phyloP scores from a whole-genome alignment of 495 filamentous ascomycete genomes.

The Thermothielavioides terrestris region DNA sequence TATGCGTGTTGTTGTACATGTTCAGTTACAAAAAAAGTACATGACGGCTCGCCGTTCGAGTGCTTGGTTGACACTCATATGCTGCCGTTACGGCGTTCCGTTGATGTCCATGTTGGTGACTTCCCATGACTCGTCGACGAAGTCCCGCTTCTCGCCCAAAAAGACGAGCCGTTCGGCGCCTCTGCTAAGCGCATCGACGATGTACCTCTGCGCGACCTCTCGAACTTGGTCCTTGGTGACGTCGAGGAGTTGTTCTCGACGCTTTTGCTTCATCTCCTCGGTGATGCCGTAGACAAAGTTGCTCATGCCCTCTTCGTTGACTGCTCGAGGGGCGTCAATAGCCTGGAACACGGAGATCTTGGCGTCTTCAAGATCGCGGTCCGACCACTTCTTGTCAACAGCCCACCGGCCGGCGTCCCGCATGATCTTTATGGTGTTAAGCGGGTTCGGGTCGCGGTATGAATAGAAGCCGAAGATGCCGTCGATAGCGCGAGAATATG shows the following conservation, averaged over 20 bases:
- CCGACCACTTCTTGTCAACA: slow-evolving; percentile 72
- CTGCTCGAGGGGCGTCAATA: slow-evolving; percentile 85
- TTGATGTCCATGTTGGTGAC: slow-evolving; percentile 45
- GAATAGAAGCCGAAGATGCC: slow-evolving; percentile 91
- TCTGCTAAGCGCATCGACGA: slow-evolving; percentile 58
- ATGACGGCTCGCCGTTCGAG: not conserved
- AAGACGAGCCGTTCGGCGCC: slow-evolving; percentile 53
- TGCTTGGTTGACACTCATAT: not conserved
- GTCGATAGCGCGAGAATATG: slow-evolving; percentile 67
- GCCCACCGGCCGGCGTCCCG: slow-evolving; percentile 75
- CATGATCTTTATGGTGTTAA: slow-evolving; percentile 82
- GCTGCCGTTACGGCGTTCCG: slow-evolving; percentile 21
- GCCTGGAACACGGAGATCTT: slow-evolving; percentile 91
- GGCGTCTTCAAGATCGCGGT: slow-evolving; percentile 85
- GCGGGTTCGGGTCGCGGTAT: slow-evolving; percentile 94
- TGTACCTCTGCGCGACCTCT: slow-evolving; percentile 68
- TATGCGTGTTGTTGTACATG: slow-evolving; percentile 31
- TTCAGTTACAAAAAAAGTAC: slow-evolving; percentile 22
- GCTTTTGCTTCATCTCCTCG: slow-evolving; percentile 79
- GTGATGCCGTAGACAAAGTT: slow-evolving; percentile 79
- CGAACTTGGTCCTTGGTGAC: slow-evolving; percentile 75
- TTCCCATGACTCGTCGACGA: slow-evolving; percentile 51
- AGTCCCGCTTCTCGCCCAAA: slow-evolving; percentile 77
- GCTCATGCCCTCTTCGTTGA: slow-evolving; percentile 79
- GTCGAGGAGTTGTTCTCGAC: slow-evolving; percentile 79